A percentile compares a stretch with the other conserved stretches of the same genome.
Evolutionary conservation across 345 rosid species (phyloP).

Genomic region (Populus tremula): DNA sequence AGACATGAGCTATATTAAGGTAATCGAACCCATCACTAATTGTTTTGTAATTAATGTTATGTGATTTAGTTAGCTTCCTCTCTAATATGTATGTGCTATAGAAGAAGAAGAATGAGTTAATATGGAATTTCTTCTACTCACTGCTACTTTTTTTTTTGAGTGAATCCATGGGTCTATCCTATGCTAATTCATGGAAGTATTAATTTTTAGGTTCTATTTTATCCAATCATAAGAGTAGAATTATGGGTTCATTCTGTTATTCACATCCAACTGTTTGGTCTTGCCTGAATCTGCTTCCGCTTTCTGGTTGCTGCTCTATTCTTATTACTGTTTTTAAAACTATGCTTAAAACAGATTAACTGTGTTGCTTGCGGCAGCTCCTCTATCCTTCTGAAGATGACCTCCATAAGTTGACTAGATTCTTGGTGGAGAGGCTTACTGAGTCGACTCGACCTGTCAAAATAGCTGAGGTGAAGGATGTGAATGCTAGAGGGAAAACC

Average conservation of each 20-base stretch:
- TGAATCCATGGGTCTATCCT: neutral
- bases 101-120: too few species aligned
- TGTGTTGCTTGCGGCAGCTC: slow-evolving; percentile 81
- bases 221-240: too few species aligned
- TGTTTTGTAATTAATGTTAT: neutral
- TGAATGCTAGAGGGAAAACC: slow-evolving; percentile 22
- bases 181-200: too few species aligned
- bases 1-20: slow-evolving; percentile 66
- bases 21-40: slow-evolving; percentile 6
- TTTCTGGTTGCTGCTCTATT: slow-evolving; percentile 30
- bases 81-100: too few species aligned
- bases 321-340: slow-evolving; percentile 50
- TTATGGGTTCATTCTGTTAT: neutral
- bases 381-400: slow-evolving; percentile 79
- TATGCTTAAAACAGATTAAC: slow-evolving; percentile 59
- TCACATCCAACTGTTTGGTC: neutral
- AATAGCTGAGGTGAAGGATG: slow-evolving; percentile 29
- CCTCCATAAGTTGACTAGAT: slow-evolving; percentile 52
- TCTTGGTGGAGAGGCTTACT: slow-evolving; percentile 67
- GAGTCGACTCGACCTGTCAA: slow-evolving; percentile 30
- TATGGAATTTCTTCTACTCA: neutral
- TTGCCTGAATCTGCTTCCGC: slow-evolving; percentile 7
- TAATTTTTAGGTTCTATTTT: too few species aligned
- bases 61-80: too few species aligned
- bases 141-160: too few species aligned